Percentiles rank a stretch among this genome's conserved stretches.
Evolutionary conservation across 2,329 filamentous ascomycete species (phyloP).

Genomic region (Graphilbum sp.): DNA sequence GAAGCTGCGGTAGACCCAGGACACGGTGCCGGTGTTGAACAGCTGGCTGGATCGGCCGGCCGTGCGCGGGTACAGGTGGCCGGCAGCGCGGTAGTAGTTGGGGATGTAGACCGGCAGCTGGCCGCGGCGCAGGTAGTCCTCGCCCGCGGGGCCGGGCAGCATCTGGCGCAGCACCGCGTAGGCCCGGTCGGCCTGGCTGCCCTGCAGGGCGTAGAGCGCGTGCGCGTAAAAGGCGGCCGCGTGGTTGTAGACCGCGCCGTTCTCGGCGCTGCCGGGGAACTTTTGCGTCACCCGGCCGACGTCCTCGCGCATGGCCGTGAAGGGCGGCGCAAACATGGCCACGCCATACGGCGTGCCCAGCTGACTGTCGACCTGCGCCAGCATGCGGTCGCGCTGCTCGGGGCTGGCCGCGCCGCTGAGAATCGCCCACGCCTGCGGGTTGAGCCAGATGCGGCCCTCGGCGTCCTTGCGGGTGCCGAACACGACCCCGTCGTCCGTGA

Average conservation of each 20-base stretch:
- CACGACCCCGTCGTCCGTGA: conserved; percentile 35
- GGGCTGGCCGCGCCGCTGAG: conserved; percentile 31
- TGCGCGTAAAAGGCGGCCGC: conserved; percentile 37
- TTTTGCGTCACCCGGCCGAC: conserved; percentile 42
- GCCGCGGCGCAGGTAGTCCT: conserved; percentile 33
- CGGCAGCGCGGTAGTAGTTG: conserved; percentile 40
- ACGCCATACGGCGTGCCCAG: conserved; percentile 36
- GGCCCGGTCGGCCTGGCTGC: conserved; percentile 27
- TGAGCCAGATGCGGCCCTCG: conserved; percentile 42
- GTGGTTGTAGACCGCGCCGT: conserved; percentile 42
- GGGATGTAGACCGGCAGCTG: conserved; percentile 41
- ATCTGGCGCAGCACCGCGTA: conserved; percentile 34
- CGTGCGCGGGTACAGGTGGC: conserved; percentile 29
- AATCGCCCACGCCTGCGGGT: conserved; percentile 39
- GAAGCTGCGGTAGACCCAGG: conserved; percentile 38
- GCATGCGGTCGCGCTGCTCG: conserved; percentile 25
- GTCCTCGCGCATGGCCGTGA: conserved; percentile 38
- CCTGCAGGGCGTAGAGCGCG: conserved; percentile 31
- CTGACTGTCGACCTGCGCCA: conserved; percentile 32
- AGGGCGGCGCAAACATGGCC: conserved; percentile 39
- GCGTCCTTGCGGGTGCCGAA: conserved; percentile 33
- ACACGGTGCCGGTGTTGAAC: conserved; percentile 41
- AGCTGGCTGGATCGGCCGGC: conserved; percentile 39
- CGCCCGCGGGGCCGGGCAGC: conserved; percentile 33
- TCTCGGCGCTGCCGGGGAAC: conserved; percentile 39